Base-by-base conservation (phyloP, 2,329 filamentous ascomycete species). In the Trichophyton rubrum region DNA sequence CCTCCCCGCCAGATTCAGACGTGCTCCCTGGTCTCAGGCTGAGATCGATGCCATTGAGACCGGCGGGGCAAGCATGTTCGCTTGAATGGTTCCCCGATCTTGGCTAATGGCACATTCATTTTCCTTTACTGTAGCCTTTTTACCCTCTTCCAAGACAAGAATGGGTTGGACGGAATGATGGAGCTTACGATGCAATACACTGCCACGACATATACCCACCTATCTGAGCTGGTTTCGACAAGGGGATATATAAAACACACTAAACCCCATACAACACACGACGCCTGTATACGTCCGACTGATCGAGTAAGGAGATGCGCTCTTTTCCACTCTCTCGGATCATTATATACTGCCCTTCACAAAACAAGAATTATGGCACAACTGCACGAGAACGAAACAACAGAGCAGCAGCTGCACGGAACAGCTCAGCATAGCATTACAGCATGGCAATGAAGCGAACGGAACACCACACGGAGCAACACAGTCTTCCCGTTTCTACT, bases 11-110 rank as follows among this genome's bases (percentile, higher is more conserved):
- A 84, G 92, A 68, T 99, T 96, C 82, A 84, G 86, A 70, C 83
- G 90, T 65, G 78, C 83, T 56, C 82, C 84, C 11, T 88, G 91
- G 76, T 86, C 83, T 41, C 75, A 85, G 67, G 85, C 85, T 49
- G 93, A 99, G 82, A 99, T 99, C 63, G 93, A 97, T 74, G 91
- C 90, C 22, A 83, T 99, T 70, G 90, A 96, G 83, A 93, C 89
- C 60, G 93, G 91, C 60, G 93, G 93, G 61, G 93, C 92, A 38
- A 87, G 82, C 69, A 68, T 84, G 66, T 80, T 78, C 67, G 79
- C 76, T 64, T 83, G 73, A 72, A 67, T 9, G 8, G 13, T 3
- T 13, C 11, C 20, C 20, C 17, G 45, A 7, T 27, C 9, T 53
- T 20, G 35, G 17, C 41, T n/a, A 43, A 7, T 13, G 30, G 5